Conservation (phyloP, 116 monocot species). For the Papilionanthe hybrid region DNA sequence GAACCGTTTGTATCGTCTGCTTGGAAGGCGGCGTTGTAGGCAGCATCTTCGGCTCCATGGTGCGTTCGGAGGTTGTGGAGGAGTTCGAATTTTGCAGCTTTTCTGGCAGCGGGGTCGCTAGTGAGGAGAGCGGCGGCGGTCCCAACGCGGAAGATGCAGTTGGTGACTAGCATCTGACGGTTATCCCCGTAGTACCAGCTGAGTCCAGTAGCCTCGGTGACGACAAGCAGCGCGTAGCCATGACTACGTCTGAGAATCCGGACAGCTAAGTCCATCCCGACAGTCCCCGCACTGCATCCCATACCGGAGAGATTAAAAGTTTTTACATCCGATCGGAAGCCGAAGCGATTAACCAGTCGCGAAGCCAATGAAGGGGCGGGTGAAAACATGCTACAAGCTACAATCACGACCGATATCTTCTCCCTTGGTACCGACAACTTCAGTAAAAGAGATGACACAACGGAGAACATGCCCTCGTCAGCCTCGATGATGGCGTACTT, state of each 20-base stretch:
- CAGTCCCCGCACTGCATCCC: slow-evolving; percentile 68
- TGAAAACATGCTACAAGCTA: slow-evolving; percentile 52
- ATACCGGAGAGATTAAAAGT: slow-evolving; percentile 66
- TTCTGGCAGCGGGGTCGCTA: slow-evolving; percentile 28
- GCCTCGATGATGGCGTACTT: slow-evolving; percentile 41
- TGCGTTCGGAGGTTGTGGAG: slow-evolving; percentile 52
- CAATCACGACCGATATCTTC: slow-evolving; percentile 39
- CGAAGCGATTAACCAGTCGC: slow-evolving; percentile 36
- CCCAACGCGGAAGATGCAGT: slow-evolving; percentile 87
- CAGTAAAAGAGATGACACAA: slow-evolving; percentile 36
- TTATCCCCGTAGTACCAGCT: slow-evolving; percentile 77
- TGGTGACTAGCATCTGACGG: slow-evolving; percentile 81
- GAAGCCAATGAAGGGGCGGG: slow-evolving; percentile 54
- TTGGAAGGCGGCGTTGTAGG: slow-evolving; percentile 61
- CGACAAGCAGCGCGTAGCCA: slow-evolving; percentile 48
- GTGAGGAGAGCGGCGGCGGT: slow-evolving; percentile 58
- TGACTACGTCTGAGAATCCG: slow-evolving; percentile 17
- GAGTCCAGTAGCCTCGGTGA: slow-evolving; percentile 63
- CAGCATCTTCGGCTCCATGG: slow-evolving; percentile 57
- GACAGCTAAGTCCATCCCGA: slow-evolving; percentile 53
- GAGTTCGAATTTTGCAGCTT: slow-evolving; percentile 52
- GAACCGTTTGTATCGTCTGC: slow-evolving; percentile 54
- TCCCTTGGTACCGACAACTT: slow-evolving; percentile 24
- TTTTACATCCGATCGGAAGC: slow-evolving; percentile 21
- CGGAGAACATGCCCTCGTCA: slow-evolving; percentile 42